Evolutionary conservation across 2,329 filamentous ascomycete genomes (phyloP), one percentile per base, ranked within the genome.

Genomic region (Penicillium aurantiogriseum): DNA sequence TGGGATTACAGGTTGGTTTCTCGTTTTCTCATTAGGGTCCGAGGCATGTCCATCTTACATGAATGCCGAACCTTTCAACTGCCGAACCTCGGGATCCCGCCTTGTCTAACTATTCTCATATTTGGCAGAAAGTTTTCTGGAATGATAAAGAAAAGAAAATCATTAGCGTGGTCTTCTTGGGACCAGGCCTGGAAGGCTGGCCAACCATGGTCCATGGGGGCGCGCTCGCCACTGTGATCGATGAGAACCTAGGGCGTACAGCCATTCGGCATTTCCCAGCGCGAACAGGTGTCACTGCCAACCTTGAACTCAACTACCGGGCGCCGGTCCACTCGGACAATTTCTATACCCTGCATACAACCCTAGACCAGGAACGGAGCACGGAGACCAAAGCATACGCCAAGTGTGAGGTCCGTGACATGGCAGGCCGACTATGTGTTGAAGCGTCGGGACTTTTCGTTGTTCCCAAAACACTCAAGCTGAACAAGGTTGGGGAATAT

Each of bases 151-250:
- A 85, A 7, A 80, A 84, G 63, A 83, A 85, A 65, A 71, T 85
- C 35, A 76, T 87, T 11, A 83, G 80, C 49, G 79, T 92, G n/a
- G 77, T 92, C 5, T 89, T 81, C 78, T 81, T 92, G 53, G 90
- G 89, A 7, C 72, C 78, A n/a, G 83, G 79, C 1, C 69, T 88
- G 21, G 78, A 81, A 47, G 89, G 90, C 4, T 92, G 88, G 87
- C 89, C 89, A 1, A 82, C 83, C 13, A 79, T 89, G 40, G 85
- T 86, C 51, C 89, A 93, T 75, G 89, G 89, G 54, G 89, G 89
- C 15, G 79, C 82, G 7, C 79, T 89, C 48, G 87, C 86, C 8
- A 91, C 86, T 0, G 72, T 90, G 4, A 74, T 92, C 38, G 84
- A 90, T 70, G 89, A 92, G 76, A 83, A 81, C 51, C 79, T 90